A percentile compares a stretch with the other conserved stretches of the same genome.
phyloP scores from a whole-genome alignment of 352 stramenopile genomes.

The Phytopythium kandeliae region DNA sequence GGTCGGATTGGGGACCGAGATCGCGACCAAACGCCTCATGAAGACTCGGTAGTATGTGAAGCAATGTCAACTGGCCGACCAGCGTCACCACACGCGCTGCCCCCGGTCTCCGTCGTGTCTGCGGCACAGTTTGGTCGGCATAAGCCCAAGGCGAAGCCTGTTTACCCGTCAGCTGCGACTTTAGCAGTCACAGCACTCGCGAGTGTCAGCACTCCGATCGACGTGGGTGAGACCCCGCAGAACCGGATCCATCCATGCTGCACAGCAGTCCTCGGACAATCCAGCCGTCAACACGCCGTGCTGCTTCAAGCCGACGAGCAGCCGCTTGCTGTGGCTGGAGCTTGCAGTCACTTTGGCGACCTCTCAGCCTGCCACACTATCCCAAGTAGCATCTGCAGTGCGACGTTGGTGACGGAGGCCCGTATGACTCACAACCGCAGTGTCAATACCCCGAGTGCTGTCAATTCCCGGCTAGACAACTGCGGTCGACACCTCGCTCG shows the following conservation, averaged over 20 bases:
- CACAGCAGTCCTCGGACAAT: too few relatives aligned
- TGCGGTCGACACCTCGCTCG: constrained; percentile 6
- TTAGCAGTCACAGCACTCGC: neutral
- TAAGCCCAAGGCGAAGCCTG: neutral
- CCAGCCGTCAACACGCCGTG: neutral
- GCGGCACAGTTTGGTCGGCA: neutral
- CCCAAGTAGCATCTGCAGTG: neutral
- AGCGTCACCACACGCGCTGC: neutral
- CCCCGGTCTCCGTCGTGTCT: neutral
- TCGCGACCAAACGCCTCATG: too few relatives aligned
- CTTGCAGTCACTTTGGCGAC: neutral
- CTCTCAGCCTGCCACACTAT: too few relatives aligned
- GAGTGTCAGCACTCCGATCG: neutral
- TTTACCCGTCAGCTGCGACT: neutral
- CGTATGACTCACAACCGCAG: neutral
- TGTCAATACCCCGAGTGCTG: neutral
- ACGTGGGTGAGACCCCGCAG: neutral
- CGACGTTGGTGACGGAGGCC: too few relatives aligned
- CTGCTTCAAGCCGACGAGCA: neutral
- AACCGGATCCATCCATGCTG: neutral
- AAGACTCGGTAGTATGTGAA: too few relatives aligned
- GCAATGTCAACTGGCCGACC: neutral
- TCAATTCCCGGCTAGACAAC: neutral
- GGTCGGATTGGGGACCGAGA: too few relatives aligned
- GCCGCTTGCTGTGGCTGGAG: neutral